These are phyloP conservation scores for Cryomyces minteri DNA, from an alignment of 495 filamentous ascomycete species.

Conservation along the genomic window DNA sequence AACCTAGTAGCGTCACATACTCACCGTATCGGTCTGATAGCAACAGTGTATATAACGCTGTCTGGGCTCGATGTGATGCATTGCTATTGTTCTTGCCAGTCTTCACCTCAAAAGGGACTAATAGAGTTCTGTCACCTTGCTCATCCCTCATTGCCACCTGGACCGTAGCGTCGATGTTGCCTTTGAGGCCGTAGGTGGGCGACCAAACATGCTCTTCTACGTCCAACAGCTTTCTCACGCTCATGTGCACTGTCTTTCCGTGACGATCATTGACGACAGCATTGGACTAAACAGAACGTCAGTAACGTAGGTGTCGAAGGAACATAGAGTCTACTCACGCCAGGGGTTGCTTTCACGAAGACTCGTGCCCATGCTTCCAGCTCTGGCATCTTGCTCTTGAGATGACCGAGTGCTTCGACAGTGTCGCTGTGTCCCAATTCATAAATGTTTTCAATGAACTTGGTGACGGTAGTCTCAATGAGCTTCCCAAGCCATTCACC, in stretches of 20 bases:
- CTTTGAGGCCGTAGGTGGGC: slow-evolving; percentile 89
- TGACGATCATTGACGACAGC: slow-evolving; percentile 66
- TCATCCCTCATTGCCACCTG: slow-evolving; percentile 67
- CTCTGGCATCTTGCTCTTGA: slow-evolving; percentile 60
- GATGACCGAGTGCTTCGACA: slow-evolving; percentile 53
- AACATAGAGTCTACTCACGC: slow-evolving; percentile 27
- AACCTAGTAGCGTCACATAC: slow-evolving; percentile 5
- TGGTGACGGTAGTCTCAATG: slow-evolving; percentile 44
- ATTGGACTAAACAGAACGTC: slow-evolving; percentile 27
- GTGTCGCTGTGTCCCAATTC: slow-evolving; percentile 46
- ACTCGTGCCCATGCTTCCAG: slow-evolving; percentile 64
- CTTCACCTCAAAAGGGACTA: slow-evolving; percentile 88
- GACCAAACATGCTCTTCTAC: slow-evolving; percentile 98
- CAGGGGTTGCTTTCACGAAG: slow-evolving; percentile 57
- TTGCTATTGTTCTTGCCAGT: slow-evolving; percentile 67
- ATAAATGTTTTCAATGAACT: slow-evolving; percentile 72
- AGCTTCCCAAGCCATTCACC: slow-evolving; percentile 37
- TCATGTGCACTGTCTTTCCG: slow-evolving; percentile 52
- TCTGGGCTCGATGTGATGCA: slow-evolving; percentile 73
- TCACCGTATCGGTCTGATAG: slow-evolving; percentile 80
- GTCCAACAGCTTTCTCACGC: slow-evolving; percentile 82
- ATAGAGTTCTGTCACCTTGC: slow-evolving; percentile 41
- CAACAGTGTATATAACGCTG: slow-evolving; percentile 80
- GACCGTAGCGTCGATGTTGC: slow-evolving; percentile 95
- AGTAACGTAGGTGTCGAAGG: neutral